Evolutionary conservation across 805 yeast species (phyloP).

Genomic region (Komagataella ulmi): DNA sequence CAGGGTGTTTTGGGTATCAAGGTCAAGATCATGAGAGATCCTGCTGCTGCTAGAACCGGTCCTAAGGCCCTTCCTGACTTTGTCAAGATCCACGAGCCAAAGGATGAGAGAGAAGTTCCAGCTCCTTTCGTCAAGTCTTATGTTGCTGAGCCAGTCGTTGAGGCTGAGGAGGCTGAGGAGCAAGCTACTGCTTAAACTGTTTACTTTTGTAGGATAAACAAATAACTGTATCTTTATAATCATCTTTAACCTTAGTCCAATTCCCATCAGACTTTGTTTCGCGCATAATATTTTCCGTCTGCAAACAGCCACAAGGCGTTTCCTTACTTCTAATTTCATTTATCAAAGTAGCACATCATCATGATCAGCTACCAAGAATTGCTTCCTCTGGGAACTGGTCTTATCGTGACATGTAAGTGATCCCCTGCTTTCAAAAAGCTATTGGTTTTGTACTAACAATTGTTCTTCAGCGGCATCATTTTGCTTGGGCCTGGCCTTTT

Average conservation of each 20-base stretch:
- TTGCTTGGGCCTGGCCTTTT: conserved; percentile 64
- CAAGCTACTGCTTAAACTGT: conserved; percentile 15
- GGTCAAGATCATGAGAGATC: conserved; percentile 99
- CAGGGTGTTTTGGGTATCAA: conserved; percentile 99
- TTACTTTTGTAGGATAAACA: neutral
- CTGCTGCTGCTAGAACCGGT: conserved; percentile 73
- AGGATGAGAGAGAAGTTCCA: conserved; percentile 75
- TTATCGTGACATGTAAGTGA: conserved; percentile 17
- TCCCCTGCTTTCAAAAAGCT: neutral
- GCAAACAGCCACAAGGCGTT: neutral
- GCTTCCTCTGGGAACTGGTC: conserved; percentile 28
- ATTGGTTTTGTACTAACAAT: neutral
- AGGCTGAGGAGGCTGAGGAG: conserved; percentile 21
- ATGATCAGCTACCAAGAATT: conserved; percentile 9
- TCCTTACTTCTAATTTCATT: neutral
- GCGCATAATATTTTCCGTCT: neutral
- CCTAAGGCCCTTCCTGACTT: conserved; percentile 93
- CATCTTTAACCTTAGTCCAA: neutral
- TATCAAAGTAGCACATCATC: neutral
- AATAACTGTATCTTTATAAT: neutral
- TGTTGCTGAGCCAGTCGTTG: conserved; percentile 29
- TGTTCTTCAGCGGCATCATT: conserved; percentile 43
- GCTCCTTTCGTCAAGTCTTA: conserved; percentile 78
- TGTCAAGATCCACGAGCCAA: conserved; percentile 86
- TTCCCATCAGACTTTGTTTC: neutral